Evolutionary conservation across 495 filamentous ascomycete genomes (phyloP).

Genomic region (Podospora conica): DNA sequence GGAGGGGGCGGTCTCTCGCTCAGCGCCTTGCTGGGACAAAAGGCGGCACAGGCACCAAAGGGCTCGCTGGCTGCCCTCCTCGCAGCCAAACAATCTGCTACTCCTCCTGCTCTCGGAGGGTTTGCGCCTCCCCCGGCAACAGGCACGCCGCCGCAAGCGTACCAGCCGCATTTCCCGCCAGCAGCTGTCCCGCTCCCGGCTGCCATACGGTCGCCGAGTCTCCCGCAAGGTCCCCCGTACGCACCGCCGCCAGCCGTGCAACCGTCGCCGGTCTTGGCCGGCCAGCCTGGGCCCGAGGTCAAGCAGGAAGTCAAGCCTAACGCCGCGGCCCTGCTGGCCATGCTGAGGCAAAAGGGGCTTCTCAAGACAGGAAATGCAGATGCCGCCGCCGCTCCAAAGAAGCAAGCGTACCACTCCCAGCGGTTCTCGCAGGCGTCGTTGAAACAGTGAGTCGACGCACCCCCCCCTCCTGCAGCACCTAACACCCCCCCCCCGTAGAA

Average conservation of each 20-base stretch:
- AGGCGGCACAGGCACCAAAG: not conserved
- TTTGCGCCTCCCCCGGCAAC: slow-evolving; percentile 19
- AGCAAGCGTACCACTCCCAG: not conserved
- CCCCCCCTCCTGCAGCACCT: too few relatives aligned
- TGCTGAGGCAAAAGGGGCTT: slow-evolving; percentile 45
- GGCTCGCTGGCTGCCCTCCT: slow-evolving; percentile 47
- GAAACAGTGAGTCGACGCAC: not conserved
- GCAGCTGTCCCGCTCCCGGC: slow-evolving; percentile 25
- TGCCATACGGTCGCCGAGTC: slow-evolving; percentile 34
- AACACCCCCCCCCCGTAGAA: slow-evolving; percentile 14
- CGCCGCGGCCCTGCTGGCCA: slow-evolving; percentile 42
- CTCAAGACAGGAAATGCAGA: slow-evolving; percentile 24
- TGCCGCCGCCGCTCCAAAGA: slow-evolving; percentile 13
- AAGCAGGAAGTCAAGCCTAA: slow-evolving; percentile 18
- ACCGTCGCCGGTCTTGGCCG: not conserved
- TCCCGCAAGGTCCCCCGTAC: slow-evolving; percentile 16
- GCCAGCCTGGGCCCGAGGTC: slow-evolving; percentile 13
- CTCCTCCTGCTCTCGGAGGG: not conserved
- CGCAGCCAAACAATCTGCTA: slow-evolving; percentile 4
- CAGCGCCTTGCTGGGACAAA: slow-evolving; percentile 46
- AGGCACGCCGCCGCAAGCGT: slow-evolving; percentile 25
- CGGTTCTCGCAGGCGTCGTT: not conserved
- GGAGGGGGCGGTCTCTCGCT: slow-evolving; percentile 32
- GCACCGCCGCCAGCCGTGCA: slow-evolving; percentile 3
- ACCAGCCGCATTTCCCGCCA: slow-evolving; percentile 15